These are phyloP conservation scores for Talaromyces sp. DNA, from an alignment of 2,329 filamentous ascomycete species.

Conservation along the genomic window DNA sequence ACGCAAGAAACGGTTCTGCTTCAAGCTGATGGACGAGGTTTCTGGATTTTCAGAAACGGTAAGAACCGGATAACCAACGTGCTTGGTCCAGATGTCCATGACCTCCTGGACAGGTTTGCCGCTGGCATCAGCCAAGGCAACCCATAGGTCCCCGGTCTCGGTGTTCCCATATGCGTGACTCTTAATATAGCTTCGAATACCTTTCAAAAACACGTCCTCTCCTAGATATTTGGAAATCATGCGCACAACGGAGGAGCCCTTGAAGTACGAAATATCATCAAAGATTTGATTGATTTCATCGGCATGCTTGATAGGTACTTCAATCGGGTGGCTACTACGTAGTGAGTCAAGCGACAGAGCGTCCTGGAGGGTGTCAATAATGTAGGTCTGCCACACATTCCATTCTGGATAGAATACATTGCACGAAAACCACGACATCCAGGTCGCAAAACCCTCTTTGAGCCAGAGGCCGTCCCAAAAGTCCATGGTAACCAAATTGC, in stretches of 20 bases:
- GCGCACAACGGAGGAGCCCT: conserved; percentile 91
- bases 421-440: conserved; percentile 91
- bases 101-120: conserved; percentile 78
- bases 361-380: conserved; percentile 84
- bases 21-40: conserved; percentile 70
- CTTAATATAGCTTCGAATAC: conserved; percentile 88
- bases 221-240: conserved; percentile 92
- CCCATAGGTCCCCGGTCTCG: conserved; percentile 87
- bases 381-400: conserved; percentile 40
- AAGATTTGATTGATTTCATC: conserved; percentile 98
- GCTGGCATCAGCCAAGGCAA: conserved; percentile 78
- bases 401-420: conserved; percentile 75
- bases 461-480: conserved; percentile 95
- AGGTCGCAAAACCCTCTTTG: conserved; percentile 95
- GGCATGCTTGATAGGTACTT: conserved; percentile 87
- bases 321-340: conserved; percentile 88
- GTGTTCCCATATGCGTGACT: conserved; percentile 83
- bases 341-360: conserved; percentile 87
- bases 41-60: conserved; percentile 79
- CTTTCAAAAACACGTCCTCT: conserved; percentile 80
- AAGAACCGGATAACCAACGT: conserved; percentile 89
- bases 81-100: conserved; percentile 93
- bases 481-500: conserved; percentile 92
- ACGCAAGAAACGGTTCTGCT: conserved; percentile 84
- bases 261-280: conserved; percentile 91